A percentile compares a stretch with the other conserved stretches of the same genome.
phyloP scores from a whole-genome alignment of 2,329 filamentous ascomycete species.

The Colletotrichum chrysophilum region DNA sequence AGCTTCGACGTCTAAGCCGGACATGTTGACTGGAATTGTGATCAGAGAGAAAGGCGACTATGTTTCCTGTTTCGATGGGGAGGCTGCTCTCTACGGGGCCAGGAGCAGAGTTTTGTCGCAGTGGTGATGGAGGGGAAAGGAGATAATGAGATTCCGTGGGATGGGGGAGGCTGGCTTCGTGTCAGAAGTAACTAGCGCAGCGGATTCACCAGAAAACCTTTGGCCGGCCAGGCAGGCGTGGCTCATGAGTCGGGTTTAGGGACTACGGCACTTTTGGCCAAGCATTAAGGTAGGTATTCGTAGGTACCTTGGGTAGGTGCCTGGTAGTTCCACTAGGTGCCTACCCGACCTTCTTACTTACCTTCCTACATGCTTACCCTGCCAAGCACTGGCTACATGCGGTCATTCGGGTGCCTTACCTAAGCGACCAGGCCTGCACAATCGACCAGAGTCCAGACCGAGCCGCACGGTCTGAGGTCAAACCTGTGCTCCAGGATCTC shows the following conservation, averaged over 20 bases:
- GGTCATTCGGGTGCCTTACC: not conserved
- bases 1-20: conserved; percentile 79
- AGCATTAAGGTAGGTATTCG: not conserved
- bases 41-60: not conserved
- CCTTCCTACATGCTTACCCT: not conserved
- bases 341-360: not conserved
- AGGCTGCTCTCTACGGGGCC: not conserved
- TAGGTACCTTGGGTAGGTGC: too few relatives aligned
- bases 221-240: not conserved
- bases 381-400: not conserved
- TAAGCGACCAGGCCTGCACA: not conserved
- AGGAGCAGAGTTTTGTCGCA: not conserved
- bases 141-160: not conserved
- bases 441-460: not conserved
- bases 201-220: not conserved
- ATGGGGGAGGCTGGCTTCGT: not conserved
- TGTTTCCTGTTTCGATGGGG: not conserved
- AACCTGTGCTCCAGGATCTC: not conserved
- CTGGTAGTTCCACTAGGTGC: too few relatives aligned
- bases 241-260: conserved; percentile 4
- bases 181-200: not conserved
- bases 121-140: not conserved
- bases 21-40: conserved; percentile 40
- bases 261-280: not conserved
- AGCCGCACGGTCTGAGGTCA: not conserved